Conservation (phyloP, 2,329 filamentous ascomycete species). For the Paracoccidioides brasiliensis region DNA sequence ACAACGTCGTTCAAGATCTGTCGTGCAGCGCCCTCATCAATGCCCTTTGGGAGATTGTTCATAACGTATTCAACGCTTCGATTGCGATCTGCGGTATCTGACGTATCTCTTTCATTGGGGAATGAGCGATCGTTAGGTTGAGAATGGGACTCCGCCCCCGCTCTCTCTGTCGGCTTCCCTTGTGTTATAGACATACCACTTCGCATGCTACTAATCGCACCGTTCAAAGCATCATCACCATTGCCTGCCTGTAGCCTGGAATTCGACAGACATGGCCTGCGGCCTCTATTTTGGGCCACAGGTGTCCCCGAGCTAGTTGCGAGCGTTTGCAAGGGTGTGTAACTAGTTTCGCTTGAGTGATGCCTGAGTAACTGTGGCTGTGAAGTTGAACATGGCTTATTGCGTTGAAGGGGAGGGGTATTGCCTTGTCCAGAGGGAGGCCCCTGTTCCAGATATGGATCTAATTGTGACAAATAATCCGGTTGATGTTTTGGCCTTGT, state of each 20-base stretch:
- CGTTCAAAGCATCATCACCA: conserved; percentile 1
- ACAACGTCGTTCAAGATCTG: conserved; percentile 96
- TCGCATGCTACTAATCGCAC: background rate
- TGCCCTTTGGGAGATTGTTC: conserved; percentile 64
- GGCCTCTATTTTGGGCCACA: background rate
- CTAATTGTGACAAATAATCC: conserved; percentile 22
- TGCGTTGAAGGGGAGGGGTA: background rate
- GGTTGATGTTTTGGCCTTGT: conserved; percentile 28
- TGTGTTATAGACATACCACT: background rate
- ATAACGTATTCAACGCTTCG: conserved; percentile 54
- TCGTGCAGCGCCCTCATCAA: conserved; percentile 70
- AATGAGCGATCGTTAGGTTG: background rate
- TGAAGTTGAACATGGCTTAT: background rate
- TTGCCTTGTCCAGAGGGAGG: conserved; percentile 9
- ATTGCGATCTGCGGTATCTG: conserved; percentile 33
- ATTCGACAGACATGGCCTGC: conserved; percentile 5
- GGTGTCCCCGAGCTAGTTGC: background rate
- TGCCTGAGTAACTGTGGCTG: background rate
- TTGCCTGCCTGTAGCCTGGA: conserved; percentile 5
- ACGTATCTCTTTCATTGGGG: conserved; percentile 28
- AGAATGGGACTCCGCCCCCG: conserved; percentile 15
- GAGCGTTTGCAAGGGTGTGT: background rate
- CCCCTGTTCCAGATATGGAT: conserved; percentile 23
- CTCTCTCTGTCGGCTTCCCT: conserved; percentile 20
- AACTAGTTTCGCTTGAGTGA: background rate